Conservation (phyloP, 2,329 filamentous ascomycete species). For the Reticulascus tulasneorum region DNA sequence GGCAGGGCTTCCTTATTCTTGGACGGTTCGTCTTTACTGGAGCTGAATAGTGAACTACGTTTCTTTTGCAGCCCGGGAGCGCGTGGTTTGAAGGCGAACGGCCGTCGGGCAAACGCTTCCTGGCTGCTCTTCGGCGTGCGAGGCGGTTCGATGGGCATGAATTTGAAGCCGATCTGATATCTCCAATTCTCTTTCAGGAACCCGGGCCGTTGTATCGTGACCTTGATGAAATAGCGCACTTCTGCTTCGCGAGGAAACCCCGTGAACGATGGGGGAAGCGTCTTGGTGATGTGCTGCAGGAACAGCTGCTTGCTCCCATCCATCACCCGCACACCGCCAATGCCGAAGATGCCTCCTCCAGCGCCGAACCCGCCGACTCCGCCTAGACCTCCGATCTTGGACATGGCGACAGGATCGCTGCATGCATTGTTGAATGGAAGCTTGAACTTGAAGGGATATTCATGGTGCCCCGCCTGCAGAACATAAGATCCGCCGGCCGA, state of each 20-base stretch:
- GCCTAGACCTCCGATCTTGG: conserved; percentile 48
- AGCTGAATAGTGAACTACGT: conserved; percentile 58
- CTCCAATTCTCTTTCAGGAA: conserved; percentile 90
- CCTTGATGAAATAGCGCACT: conserved; percentile 91
- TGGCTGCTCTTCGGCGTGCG: conserved; percentile 62
- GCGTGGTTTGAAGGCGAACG: conserved; percentile 52
- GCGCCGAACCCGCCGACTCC: conserved; percentile 49
- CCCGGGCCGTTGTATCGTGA: conserved; percentile 84
- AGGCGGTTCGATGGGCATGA: conserved; percentile 89
- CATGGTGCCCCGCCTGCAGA: conserved; percentile 65
- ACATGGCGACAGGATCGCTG: conserved; percentile 48
- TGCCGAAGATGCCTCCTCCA: conserved; percentile 41
- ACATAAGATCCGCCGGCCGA: conserved; percentile 46
- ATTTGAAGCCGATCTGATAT: conserved; percentile 66
- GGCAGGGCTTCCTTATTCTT: conserved; percentile 36
- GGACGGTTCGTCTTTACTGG: conserved; percentile 17
- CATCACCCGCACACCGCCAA: conserved; percentile 55
- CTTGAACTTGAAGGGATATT: conserved; percentile 77
- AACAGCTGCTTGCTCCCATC: conserved; percentile 60
- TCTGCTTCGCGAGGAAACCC: conserved; percentile 84
- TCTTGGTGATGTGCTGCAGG: conserved; percentile 72
- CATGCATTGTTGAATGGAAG: conserved; percentile 74
- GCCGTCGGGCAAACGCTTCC: conserved; percentile 80
- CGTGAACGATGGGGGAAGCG: conserved; percentile 83
- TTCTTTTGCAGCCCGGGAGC: conserved; percentile 35